Conservation (phyloP, 345 rosid genomes). For the Eucalyptus sp. region DNA sequence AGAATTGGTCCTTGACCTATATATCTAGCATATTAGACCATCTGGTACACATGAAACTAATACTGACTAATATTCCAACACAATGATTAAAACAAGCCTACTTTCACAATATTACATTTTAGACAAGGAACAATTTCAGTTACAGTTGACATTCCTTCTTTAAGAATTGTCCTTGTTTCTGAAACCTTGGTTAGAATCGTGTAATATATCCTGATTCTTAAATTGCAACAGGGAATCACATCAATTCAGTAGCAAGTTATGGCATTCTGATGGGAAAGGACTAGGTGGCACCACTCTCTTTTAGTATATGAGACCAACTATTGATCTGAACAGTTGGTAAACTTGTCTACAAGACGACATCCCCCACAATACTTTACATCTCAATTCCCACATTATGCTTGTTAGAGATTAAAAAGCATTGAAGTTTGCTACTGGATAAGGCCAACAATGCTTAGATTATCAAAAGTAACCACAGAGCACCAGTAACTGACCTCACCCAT, state of each 20-base stretch:
- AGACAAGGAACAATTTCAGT: not conserved
- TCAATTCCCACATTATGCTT: not conserved
- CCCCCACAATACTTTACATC: not conserved
- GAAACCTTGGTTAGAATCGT: not conserved
- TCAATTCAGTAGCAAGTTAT: not conserved
- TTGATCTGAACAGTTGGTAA: not conserved
- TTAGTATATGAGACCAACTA: not conserved
- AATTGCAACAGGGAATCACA: not conserved
- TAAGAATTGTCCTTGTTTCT: not conserved
- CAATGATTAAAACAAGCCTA: not conserved
- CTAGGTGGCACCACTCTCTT: not conserved
- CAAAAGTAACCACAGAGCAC: not conserved
- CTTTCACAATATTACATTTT: not conserved
- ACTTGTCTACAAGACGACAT: not conserved
- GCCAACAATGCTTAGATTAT: not conserved
- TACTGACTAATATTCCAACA: not conserved
- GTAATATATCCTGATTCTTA: not conserved
- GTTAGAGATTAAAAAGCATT: not conserved
- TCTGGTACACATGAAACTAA: not conserved
- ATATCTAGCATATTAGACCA: not conserved
- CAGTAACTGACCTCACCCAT: slow-evolving; percentile 77
- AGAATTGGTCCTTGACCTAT: not conserved
- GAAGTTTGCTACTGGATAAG: not conserved
- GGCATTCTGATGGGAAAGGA: not conserved
- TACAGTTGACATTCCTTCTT: not conserved